Percentiles rank a stretch among this genome's conserved stretches.
Evolutionary conservation across 148 eudicot species (phyloP).

Genomic region (Oxyria digyna): DNA sequence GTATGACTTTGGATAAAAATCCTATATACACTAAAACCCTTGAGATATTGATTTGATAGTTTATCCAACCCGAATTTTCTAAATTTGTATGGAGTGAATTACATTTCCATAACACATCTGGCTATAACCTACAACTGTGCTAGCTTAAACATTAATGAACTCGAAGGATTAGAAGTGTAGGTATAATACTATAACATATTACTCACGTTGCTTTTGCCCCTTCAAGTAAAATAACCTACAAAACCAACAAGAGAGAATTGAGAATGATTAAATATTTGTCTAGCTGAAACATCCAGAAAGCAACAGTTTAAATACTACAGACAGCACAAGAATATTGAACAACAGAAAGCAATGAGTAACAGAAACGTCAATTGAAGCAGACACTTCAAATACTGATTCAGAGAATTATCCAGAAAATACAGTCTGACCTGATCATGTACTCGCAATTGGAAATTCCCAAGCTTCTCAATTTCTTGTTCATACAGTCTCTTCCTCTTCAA

Average conservation of each 20-base stretch:
- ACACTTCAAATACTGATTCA: not conserved
- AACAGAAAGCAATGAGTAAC: not conserved
- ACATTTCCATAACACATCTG: not conserved
- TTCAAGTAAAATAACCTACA: conserved; percentile 85
- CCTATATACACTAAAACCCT: not conserved
- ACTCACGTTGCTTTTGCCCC: conserved; percentile 94
- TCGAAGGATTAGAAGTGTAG: not conserved
- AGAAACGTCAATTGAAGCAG: not conserved
- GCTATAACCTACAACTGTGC: not conserved
- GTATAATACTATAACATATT: not conserved
- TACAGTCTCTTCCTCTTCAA: conserved; percentile 35
- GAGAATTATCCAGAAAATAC: not conserved
- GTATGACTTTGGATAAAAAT: too few species aligned
- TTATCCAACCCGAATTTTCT: too few species aligned
- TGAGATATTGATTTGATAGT: too few species aligned
- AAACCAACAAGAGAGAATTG: conserved; percentile 1
- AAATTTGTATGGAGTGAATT: not conserved
- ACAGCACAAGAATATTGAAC: conserved; percentile 15
- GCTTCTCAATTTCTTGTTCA: conserved; percentile 43
- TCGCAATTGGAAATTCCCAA: conserved; percentile 40
- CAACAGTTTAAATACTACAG: too few species aligned
- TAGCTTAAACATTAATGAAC: not conserved
- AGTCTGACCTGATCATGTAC: conserved; percentile 41
- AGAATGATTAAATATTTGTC: too few species aligned
- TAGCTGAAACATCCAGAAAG: too few species aligned